These are phyloP conservation scores for Chimonanthus salicifolius DNA, from an alignment of 164 flowering plant genomes.

Conservation along the genomic window DNA sequence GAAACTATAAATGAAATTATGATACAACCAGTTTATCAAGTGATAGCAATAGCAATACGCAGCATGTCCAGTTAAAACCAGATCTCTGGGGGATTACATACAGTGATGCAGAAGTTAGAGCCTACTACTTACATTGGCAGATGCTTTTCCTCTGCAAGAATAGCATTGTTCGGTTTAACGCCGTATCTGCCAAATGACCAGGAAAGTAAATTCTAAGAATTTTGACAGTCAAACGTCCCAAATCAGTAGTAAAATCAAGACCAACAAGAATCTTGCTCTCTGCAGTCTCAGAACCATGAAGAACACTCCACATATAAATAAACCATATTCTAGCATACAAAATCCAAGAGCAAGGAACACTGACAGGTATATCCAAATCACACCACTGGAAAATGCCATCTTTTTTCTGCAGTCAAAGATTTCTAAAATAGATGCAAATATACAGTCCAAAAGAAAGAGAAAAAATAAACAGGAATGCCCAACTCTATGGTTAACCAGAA, in stretches of 20 bases:
- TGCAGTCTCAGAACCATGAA: not conserved
- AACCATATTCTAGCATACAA: not conserved
- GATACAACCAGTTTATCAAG: not conserved
- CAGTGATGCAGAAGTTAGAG: not conserved
- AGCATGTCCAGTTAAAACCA: not conserved
- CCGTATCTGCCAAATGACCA: constrained; percentile 47
- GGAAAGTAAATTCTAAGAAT: not conserved
- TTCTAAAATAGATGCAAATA: too few relatives aligned
- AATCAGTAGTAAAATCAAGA: not conserved
- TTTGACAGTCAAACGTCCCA: not conserved
- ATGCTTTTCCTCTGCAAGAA: constrained; percentile 88
- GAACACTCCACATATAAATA: not conserved
- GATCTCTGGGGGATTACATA: not conserved
- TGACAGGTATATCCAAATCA: too few relatives aligned
- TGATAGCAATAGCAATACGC: not conserved
- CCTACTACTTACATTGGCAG: constrained; percentile 50
- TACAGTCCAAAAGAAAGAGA: too few relatives aligned
- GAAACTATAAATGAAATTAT: not conserved
- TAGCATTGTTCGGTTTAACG: constrained; percentile 73
- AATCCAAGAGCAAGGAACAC: too few relatives aligned
- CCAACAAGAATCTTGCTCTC: not conserved
- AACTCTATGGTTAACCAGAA: too few relatives aligned
- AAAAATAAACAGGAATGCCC: too few relatives aligned
- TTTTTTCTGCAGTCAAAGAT: too few relatives aligned
- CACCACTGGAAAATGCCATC: too few relatives aligned